Evolutionary conservation across 306 rosid species (phyloP), one percentile per base, ranked within the genome.

Genomic region (Pterocarpus macrocarpus): DNA sequence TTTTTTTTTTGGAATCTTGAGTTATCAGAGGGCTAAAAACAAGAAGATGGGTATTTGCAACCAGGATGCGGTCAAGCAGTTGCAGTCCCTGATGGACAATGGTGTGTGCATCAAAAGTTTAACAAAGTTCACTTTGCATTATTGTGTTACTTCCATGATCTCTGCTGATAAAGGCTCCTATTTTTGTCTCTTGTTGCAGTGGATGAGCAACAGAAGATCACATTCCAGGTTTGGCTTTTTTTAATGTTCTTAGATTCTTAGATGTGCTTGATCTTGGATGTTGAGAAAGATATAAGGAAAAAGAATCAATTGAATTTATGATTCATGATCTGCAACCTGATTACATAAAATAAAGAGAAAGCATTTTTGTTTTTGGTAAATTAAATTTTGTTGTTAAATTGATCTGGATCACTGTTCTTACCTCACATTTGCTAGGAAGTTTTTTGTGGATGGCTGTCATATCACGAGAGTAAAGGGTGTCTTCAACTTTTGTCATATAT

Each of bases 11-110:
- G 0, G 28, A 22, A 22, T 22, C 28, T 22, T 65, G 38, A 39
- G 75, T 56, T 58, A 67, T 82, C 57, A 22, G 68, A 22, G 57
- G 33, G 69, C 7, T 58, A 47, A 62, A 5, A 71, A 71, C 47
- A 64, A 75, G 52, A 61, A 84, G 75, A 95, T 95, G 99, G 97
- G 90, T 78, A 55, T 87, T 67, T 86, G 78, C 36, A 85, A 91
- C 85, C 89, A 82, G 68, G 97, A 95, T 67, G 97, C 99, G 64
- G 64, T 95, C 75, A 90, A 85, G 89, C 94, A 93, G 82, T 57
- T 95, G 71, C 83, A 85, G 78, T 56, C 89, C 84, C 72, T 93
- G 63, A 73, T 93, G 92, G 95, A 90, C 41, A 84, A 93, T 75
- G 91, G 99, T 90, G 58, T 88, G 39, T 65, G 85, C 62, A 43